Evolutionary conservation across 2,329 filamentous ascomycete species (phyloP), one percentile per base, ranked within the genome.

Genomic region (Dothideomycetes sp.): DNA sequence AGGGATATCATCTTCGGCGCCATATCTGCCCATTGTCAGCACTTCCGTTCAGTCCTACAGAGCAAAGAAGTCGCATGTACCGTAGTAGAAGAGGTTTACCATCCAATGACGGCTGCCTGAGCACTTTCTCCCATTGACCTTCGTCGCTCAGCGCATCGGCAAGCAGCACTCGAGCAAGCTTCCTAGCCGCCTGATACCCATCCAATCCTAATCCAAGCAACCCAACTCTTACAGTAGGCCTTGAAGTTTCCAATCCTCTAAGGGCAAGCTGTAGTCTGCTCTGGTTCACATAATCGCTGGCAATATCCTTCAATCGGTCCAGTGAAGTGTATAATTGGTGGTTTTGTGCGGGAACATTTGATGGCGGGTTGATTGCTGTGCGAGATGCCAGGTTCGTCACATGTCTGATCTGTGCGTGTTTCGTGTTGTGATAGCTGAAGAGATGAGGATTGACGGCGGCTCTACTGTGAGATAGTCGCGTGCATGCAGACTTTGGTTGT

Each of bases 191-290:
- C 13, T 59, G 55, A 46, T 69, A 46, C n/a, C 54, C 53, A 28
- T 53, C 50, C 1, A 23, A 37, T 16, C 51, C 51, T 12, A 57
- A 29, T n/a, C 55, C 56, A 34, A 55, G 56, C 68, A 74, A 64
- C 32, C 74, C 76, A 50, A 80, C 60, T 35, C 76, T 62, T 31
- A 75, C 65, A 8, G 74, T 64, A 3, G 73, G 68, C 46, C 64
- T 60, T 33, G 70, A 63, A 17, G 64, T 68, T 52, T 76, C 74
- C 47, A 80, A 55, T 16, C 82, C 78, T 47, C 76, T 71, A 16
- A 85, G 63, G 10, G 82, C 83, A 50, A 89, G 71, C 58, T 84
- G 80, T 32, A 88, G 57, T 41, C 80, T 70, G 20, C 81, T 76
- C n/a, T 80, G 69, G 53, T 82, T 82, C 39, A 83, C 69, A 50